Conservation (phyloP, 73 alveolate species). For the Breviolum minutum region DNA sequence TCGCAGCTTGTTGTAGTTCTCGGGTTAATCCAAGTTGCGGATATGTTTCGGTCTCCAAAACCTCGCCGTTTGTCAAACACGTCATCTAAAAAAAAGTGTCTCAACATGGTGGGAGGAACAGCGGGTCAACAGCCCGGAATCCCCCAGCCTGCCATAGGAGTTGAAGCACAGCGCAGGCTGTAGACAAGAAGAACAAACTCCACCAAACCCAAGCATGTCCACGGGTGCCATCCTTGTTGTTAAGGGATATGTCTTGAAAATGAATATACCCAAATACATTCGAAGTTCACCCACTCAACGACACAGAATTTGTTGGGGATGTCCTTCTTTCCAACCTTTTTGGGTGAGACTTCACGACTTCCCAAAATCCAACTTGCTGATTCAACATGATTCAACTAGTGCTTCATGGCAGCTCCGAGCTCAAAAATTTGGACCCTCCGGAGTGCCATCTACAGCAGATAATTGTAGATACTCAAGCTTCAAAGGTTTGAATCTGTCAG, state of each 20-base stretch:
- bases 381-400: too few relatives aligned
- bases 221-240: constrained; percentile 35
- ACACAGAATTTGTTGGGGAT: too few relatives aligned
- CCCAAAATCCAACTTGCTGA: too few relatives aligned
- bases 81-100: background rate
- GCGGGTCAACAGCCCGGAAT: too few relatives aligned
- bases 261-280: too few relatives aligned
- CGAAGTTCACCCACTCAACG: too few relatives aligned
- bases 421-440: too few relatives aligned
- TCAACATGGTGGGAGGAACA: too few relatives aligned
- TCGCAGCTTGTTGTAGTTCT: background rate
- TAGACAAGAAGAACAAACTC: background rate
- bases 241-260: background rate
- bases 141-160: constrained; percentile 18
- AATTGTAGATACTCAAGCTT: too few relatives aligned
- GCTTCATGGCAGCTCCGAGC: background rate
- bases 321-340: too few relatives aligned
- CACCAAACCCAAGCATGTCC: constrained; percentile 72
- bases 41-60: background rate
- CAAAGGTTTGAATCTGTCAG: background rate
- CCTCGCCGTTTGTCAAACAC: background rate
- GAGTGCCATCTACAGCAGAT: too few relatives aligned
- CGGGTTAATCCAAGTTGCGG: constrained; percentile 25
- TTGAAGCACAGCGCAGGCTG: background rate
- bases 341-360: too few relatives aligned